Base-by-base conservation (phyloP, 2,329 filamentous ascomycete genomes). In the Ophiostoma quercus region DNA sequence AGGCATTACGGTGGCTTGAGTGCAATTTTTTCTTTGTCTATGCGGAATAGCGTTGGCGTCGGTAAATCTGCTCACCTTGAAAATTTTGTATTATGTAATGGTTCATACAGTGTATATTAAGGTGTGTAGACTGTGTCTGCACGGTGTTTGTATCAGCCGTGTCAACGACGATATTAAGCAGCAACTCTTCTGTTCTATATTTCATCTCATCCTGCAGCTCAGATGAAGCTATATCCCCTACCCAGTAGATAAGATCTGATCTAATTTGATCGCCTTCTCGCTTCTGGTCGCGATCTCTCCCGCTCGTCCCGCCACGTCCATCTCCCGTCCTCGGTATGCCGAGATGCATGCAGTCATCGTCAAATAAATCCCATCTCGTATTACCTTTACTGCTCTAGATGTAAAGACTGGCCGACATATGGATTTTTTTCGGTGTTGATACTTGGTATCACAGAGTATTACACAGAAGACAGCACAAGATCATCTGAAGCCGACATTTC, bases 141-240 rank as follows among this genome's bases (percentile, higher is more conserved):
- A 41, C 63, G 32, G 63, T 39, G 32, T 11, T 41, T 41, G 63
- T 32, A 39, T 37, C 63, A 66, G 62, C 65, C 29, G 65, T 43
- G 16, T 43, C 41, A 16, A 43, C 41, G 41, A 43, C 12, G 14
- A 47, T 47, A 19, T 47, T 2, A 47, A 47, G 43, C 43, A 19
- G 43, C 43, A 3, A n/a, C 19, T n/a, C 19, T 16, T 16, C 2
- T n/a, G 3, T n/a, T 19, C 16, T 6, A 19, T 47, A 11, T 47
- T n/a, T 16, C 5, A 7, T 47, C 0, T 47, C n/a, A n/a, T 47
- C 43, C 19, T 47, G 43, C 43, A 47, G 41, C 12, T 43, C 6
- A 47, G 43, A 16, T 8, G 14, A n/a, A 57, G 16, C 11, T 57
- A 5, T 57, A 34, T 34, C 34, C 34, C 3, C 19, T 2, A 5